These are phyloP conservation scores for Venturia carpophila DNA, from an alignment of 2,329 filamentous ascomycete genomes.

Conservation along the genomic window DNA sequence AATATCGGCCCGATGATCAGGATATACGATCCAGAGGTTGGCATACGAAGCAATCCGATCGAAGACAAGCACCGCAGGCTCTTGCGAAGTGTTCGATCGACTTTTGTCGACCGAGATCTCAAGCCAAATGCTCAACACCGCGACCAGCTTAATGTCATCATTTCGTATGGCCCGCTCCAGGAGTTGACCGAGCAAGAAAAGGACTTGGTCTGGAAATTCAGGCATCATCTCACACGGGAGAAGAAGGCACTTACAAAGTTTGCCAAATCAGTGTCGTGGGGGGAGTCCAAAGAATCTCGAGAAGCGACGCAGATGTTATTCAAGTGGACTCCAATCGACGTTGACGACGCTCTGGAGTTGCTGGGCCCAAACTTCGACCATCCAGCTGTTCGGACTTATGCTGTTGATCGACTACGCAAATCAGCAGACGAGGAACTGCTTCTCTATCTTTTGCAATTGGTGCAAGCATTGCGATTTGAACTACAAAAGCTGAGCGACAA, in stretches of 20 bases:
- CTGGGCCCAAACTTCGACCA: constrained; percentile 91
- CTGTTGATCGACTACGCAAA: constrained; percentile 83
- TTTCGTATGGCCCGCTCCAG: constrained; percentile 89
- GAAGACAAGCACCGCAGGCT: constrained; percentile 90
- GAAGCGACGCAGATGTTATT: constrained; percentile 84
- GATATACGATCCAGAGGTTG: constrained; percentile 90
- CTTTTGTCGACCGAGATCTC: constrained; percentile 88
- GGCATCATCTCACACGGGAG: constrained; percentile 86
- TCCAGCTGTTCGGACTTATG: constrained; percentile 78
- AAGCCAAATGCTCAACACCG: constrained; percentile 94
- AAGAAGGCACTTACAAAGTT: constrained; percentile 90
- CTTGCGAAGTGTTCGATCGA: constrained; percentile 84
- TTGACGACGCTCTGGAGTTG: constrained; percentile 91
- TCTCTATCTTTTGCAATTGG: constrained; percentile 84
- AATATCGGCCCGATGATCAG: constrained; percentile 59
- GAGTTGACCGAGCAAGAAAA: constrained; percentile 83
- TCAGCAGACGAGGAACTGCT: constrained; percentile 87
- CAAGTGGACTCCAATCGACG: constrained; percentile 94
- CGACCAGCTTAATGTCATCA: constrained; percentile 77
- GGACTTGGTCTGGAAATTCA: constrained; percentile 94
- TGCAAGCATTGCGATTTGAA: constrained; percentile 93
- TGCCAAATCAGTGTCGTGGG: constrained; percentile 95
- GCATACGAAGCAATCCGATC: constrained; percentile 81
- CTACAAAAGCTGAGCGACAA: constrained; percentile 52
- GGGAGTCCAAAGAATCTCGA: constrained; percentile 71